phyloP scores from a whole-genome alignment of 2,329 filamentous ascomycete species.

The Dactylellina cionopaga region DNA sequence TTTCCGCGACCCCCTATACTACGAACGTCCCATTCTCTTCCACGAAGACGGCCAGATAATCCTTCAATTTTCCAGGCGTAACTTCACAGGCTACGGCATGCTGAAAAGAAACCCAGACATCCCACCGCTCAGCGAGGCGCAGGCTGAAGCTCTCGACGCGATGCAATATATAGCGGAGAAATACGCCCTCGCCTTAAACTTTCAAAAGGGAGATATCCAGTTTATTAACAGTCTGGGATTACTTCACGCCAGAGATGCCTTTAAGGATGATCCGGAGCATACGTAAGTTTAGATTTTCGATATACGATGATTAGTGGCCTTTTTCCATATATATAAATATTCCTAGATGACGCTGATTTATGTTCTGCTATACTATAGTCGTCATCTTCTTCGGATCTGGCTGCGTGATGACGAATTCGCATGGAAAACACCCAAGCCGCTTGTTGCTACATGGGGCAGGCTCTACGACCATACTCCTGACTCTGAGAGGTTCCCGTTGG shows the following conservation, averaged over 20 bases:
- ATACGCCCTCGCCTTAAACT: constrained; percentile 1
- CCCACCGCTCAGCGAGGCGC: constrained; percentile 63
- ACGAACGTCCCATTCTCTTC: constrained; percentile 67
- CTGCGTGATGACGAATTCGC: constrained; percentile 7
- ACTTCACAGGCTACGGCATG: constrained; percentile 69
- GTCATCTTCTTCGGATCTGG: constrained; percentile 7
- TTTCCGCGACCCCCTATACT: constrained; percentile 53
- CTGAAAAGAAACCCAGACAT: constrained; percentile 65
- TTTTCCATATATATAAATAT: too few relatives aligned
- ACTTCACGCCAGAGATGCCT: constrained; percentile 7
- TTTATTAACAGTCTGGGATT: constrained; percentile 18
- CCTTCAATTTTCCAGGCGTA: constrained; percentile 70
- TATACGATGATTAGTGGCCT: not conserved
- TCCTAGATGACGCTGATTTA: too few relatives aligned
- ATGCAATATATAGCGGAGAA: constrained; percentile 7
- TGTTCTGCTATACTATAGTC: constrained; percentile 50
- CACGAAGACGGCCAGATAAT: constrained; percentile 67
- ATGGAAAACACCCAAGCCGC: constrained; percentile 56
- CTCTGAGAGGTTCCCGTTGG: constrained; percentile 67
- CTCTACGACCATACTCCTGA: constrained; percentile 67
- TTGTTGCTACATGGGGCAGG: constrained; percentile 64
- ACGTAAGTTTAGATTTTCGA: not conserved
- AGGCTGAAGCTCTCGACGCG: constrained; percentile 61
- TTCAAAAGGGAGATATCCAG: constrained; percentile 10
- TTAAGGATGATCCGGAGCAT: not conserved